phyloP scores from a whole-genome alignment of 345 rosid genomes.

The Lagerstroemia speciosa region DNA sequence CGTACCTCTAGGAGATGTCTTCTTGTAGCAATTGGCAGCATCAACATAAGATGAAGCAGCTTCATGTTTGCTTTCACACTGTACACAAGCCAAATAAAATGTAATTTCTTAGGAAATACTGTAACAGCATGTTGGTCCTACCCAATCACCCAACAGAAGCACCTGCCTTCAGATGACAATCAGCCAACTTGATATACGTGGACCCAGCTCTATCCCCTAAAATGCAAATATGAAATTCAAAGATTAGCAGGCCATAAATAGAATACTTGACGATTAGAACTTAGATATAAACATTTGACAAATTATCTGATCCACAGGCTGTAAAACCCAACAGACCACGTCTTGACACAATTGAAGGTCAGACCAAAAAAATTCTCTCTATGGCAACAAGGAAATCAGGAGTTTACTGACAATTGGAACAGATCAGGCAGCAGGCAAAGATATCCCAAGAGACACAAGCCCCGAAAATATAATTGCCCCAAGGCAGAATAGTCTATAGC shows the following conservation, averaged over 20 bases:
- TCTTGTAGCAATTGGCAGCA: constrained; percentile 89
- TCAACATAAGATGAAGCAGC: constrained; percentile 77
- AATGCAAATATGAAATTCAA: background rate
- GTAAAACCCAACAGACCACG: background rate
- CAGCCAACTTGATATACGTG: constrained; percentile 58
- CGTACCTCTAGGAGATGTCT: constrained; percentile 62
- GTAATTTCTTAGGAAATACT: background rate
- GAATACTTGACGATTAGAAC: background rate
- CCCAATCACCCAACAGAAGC: background rate
- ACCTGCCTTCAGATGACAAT: constrained; percentile 64
- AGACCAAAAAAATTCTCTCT: background rate
- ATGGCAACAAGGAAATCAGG: background rate
- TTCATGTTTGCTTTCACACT: constrained; percentile 86
- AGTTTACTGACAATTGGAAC: background rate
- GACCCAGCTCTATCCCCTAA: constrained; percentile 85
- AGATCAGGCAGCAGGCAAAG: background rate
- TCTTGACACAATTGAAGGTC: background rate
- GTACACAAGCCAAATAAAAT: constrained; percentile 1
- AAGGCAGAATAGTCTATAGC: background rate
- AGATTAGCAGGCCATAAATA: background rate
- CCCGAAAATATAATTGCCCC: background rate
- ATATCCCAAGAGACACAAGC: background rate
- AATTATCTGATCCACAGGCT: background rate
- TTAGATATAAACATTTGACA: background rate
- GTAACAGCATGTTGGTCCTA: background rate